Percentiles rank a stretch among this genome's conserved stretches.
Evolutionary conservation across 331 rosid species (phyloP).

Genomic region (Arachis monticola): DNA sequence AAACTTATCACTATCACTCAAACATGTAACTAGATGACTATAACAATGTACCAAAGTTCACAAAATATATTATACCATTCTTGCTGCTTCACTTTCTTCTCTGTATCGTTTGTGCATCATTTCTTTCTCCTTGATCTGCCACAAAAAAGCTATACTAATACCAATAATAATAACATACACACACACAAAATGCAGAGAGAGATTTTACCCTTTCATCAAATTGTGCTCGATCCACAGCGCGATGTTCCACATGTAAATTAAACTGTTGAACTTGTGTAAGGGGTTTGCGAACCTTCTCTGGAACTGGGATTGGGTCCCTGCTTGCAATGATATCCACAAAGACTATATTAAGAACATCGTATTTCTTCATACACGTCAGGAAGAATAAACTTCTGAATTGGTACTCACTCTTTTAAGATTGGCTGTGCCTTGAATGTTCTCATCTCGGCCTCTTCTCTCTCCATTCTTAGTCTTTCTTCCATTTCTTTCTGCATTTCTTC

Average conservation of each 20-base stretch:
- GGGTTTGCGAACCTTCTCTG: constrained; percentile 88
- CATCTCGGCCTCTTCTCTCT: constrained; percentile 67
- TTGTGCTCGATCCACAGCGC: constrained; percentile 88
- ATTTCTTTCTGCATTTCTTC: constrained; percentile 86
- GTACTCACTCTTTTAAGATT: constrained; percentile 70
- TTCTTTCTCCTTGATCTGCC: constrained; percentile 86
- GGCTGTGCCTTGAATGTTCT: constrained; percentile 87
- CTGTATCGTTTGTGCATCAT: constrained; percentile 79
- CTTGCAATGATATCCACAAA: constrained; percentile 20
- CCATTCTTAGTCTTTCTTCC: constrained; percentile 70
- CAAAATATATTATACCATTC: constrained; percentile 55
- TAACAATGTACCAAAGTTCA: not conserved
- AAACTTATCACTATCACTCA: not conserved
- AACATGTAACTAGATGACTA: constrained; percentile 7
- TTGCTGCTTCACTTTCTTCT: constrained; percentile 91
- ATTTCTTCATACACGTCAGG: constrained; percentile 3
- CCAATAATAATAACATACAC: not conserved
- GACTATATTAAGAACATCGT: not conserved
- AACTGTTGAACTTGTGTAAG: constrained; percentile 81
- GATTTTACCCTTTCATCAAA: constrained; percentile 74
- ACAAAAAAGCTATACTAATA: constrained; percentile 14
- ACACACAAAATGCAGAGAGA: too few species aligned
- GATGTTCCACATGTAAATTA: constrained; percentile 60
- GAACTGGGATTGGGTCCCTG: constrained; percentile 96
- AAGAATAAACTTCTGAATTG: not conserved